phyloP scores from a whole-genome alignment of 2,329 filamentous ascomycete genomes.

The Amauroascus niger region DNA sequence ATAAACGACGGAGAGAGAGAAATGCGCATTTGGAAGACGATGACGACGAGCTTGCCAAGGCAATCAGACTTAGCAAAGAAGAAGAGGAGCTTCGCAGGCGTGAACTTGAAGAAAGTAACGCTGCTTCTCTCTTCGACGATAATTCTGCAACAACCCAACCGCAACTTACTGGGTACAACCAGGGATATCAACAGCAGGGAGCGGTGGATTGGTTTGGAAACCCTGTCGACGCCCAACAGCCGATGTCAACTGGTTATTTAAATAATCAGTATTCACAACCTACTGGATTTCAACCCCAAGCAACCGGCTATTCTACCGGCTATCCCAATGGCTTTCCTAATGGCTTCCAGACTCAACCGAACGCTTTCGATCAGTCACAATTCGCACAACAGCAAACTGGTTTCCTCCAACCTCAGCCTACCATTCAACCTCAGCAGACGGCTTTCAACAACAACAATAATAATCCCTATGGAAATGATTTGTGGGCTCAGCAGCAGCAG shows the following conservation, averaged over 20 bases:
- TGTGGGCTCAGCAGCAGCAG: conserved; percentile 40
- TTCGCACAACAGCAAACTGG: conserved; percentile 34
- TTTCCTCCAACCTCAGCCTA: conserved; percentile 37
- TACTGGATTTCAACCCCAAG: conserved; percentile 57
- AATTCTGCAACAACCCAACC: conserved; percentile 53
- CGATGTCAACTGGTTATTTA: conserved; percentile 58
- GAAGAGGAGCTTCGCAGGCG: conserved; percentile 73
- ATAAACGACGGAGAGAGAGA: conserved; percentile 57
- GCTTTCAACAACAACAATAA: conserved; percentile 46
- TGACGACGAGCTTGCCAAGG: conserved; percentile 82
- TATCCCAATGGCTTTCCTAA: conserved; percentile 60
- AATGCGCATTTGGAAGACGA: conserved; percentile 49
- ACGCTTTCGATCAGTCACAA: conserved; percentile 54
- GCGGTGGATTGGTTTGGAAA: conserved; percentile 97
- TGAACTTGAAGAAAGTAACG: conserved; percentile 79
- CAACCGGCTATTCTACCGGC: conserved; percentile 59
- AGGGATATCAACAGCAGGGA: conserved; percentile 93
- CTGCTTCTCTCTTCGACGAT: conserved; percentile 81
- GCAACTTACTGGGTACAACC: conserved; percentile 83
- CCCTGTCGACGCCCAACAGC: conserved; percentile 67
- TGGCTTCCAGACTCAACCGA: conserved; percentile 59
- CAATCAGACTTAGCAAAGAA: conserved; percentile 89
- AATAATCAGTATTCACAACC: conserved; percentile 65
- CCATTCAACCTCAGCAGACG: conserved; percentile 50
- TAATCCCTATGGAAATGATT: conserved; percentile 47